Conservation (phyloP, 169 alveolate genomes). For the Perkinsus chesapeaki region DNA sequence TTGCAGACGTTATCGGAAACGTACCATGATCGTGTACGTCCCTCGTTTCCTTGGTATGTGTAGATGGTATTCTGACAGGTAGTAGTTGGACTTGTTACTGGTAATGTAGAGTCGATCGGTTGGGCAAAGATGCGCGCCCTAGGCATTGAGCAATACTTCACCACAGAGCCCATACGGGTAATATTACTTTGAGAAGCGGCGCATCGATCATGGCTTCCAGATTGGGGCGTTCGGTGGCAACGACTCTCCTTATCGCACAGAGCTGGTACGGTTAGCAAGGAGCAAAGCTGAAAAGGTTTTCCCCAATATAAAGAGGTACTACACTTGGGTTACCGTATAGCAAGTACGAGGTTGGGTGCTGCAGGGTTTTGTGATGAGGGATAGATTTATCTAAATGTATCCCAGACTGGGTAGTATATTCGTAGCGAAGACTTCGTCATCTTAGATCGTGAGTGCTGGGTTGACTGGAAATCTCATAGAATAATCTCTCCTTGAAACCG, state of each 20-base stretch:
- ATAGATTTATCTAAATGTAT: background rate
- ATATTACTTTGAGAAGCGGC: background rate
- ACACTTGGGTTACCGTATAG: no score
- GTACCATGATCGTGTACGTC: background rate
- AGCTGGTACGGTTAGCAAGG: background rate
- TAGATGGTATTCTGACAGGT: background rate
- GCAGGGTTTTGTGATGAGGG: background rate
- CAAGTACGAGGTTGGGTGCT: background rate
- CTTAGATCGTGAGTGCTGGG: background rate
- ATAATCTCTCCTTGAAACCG: background rate
- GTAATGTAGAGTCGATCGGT: background rate
- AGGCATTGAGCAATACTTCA: background rate
- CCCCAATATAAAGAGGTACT: background rate
- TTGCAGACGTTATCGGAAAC: background rate
- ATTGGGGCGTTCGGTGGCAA: background rate
- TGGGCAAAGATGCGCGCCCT: conserved; percentile 1
- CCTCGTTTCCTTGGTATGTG: background rate
- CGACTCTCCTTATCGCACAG: background rate
- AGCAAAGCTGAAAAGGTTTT: background rate
- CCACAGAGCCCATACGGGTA: background rate
- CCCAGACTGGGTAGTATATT: background rate
- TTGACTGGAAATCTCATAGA: background rate
- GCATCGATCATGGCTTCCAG: background rate
- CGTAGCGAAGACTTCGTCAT: background rate
- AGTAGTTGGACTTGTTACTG: background rate